phyloP scores from a whole-genome alignment of 2,329 filamentous ascomycete genomes.

The Eurotiales sp. region DNA sequence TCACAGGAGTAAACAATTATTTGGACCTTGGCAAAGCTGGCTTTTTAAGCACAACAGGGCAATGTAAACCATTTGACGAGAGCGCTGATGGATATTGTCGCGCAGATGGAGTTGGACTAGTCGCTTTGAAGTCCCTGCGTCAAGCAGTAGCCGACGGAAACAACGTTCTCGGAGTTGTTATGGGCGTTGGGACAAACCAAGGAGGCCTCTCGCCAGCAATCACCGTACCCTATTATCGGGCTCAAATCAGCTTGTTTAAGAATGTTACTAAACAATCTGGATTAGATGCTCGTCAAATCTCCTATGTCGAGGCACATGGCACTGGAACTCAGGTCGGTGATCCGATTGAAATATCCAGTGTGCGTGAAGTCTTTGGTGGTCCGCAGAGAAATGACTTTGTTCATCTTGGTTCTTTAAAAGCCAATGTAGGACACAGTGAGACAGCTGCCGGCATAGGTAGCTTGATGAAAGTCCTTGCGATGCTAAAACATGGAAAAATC shows the following conservation, averaged over 20 bases:
- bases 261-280: conserved; percentile 32
- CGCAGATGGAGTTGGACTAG: conserved; percentile 48
- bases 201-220: conserved; percentile 27
- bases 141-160: conserved; percentile 46
- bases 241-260: conserved; percentile 37
- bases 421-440: conserved; percentile 26
- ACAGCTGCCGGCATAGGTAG: conserved; percentile 36
- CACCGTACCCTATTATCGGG: conserved; percentile 27
- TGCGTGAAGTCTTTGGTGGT: conserved; percentile 9
- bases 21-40: conserved; percentile 29
- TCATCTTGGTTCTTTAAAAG: conserved; percentile 20
- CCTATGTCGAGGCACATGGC: conserved; percentile 40
- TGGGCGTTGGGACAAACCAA: conserved; percentile 27
- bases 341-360: conserved; percentile 17
- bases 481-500: conserved; percentile 43
- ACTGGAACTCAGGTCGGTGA: conserved; percentile 31
- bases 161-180: conserved; percentile 34
- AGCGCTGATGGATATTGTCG: conserved; percentile 48
- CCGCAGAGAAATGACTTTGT: conserved; percentile 10
- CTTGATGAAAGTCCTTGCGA: conserved; percentile 40
- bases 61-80: conserved; percentile 47
- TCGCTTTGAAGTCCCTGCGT: conserved; percentile 49
- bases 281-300: conserved; percentile 19
- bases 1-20: conserved; percentile 30
- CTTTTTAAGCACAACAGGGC: conserved; percentile 51